These are phyloP conservation scores for Combretum micranthum DNA, from an alignment of 345 rosid species.

Conservation along the genomic window DNA sequence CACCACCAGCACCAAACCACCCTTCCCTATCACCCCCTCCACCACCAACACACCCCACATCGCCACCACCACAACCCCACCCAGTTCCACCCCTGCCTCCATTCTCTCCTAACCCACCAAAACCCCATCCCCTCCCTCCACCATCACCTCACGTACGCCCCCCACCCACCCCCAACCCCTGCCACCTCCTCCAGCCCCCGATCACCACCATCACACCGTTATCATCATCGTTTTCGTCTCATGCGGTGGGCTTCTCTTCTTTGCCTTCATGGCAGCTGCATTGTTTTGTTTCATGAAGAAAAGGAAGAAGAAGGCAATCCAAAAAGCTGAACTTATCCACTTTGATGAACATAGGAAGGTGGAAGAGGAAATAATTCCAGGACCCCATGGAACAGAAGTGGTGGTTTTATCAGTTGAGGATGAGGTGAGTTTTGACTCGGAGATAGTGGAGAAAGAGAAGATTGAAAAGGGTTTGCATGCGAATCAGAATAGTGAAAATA, in stretches of 20 bases:
- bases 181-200: conserved; percentile 8
- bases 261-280: conserved; percentile 16
- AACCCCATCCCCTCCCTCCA: conserved; percentile 11
- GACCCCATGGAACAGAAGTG: conserved; percentile 15
- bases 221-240: conserved; percentile 15
- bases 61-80: conserved; percentile 4
- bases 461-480: conserved; percentile 6
- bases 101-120: not conserved
- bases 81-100: not conserved
- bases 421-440: conserved; percentile 12
- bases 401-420: conserved; percentile 10
- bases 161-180: conserved; percentile 7
- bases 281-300: conserved; percentile 14
- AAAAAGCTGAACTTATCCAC: conserved; percentile 6
- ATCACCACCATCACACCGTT: conserved; percentile 15
- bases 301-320: conserved; percentile 12
- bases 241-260: conserved; percentile 14
- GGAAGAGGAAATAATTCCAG: conserved; percentile 13
- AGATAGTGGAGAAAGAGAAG: conserved; percentile 7
- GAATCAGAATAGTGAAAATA: not conserved
- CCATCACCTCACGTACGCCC: conserved; percentile 14
- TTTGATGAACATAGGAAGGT: conserved; percentile 18
- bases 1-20: conserved; percentile 13
- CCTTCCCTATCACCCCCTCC: not conserved
- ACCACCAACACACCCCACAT: no score